A percentile compares a stretch with the other conserved stretches of the same genome.
Conservation (phyloP, 2,329 filamentous ascomycete species). For the Corinectria fuckeliana region DNA sequence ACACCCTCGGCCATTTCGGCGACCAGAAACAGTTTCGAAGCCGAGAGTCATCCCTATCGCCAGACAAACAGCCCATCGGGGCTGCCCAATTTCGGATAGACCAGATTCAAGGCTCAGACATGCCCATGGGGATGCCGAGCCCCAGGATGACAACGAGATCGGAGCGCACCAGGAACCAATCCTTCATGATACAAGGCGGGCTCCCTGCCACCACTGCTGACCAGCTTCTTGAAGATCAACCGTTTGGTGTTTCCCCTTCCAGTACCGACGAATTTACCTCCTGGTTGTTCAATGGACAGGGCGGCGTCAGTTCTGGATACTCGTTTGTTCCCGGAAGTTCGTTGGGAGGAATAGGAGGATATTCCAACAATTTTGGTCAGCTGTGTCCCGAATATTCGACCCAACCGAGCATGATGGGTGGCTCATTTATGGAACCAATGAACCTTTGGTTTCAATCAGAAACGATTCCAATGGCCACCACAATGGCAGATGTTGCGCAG, state of each 20-base stretch:
- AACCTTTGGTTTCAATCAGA: conserved; percentile 40
- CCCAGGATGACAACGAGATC: conserved; percentile 27
- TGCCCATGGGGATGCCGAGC: conserved; percentile 32
- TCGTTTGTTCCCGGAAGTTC: conserved; percentile 33
- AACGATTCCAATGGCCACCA: conserved; percentile 31
- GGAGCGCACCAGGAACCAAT: conserved; percentile 28
- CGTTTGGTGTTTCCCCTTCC: conserved; percentile 36
- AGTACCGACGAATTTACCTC: conserved; percentile 39
- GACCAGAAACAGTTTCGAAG: conserved; percentile 29
- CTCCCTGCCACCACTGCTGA: conserved; percentile 27
- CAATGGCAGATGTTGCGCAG: conserved; percentile 32
- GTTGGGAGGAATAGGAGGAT: conserved; percentile 29
- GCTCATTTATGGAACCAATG: conserved; percentile 36
- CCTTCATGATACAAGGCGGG: conserved; percentile 33
- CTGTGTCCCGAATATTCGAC: conserved; percentile 35
- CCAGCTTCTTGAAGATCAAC: conserved; percentile 35
- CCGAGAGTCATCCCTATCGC: conserved; percentile 32
- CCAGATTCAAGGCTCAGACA: conserved; percentile 27
- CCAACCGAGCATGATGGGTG: conserved; percentile 33
- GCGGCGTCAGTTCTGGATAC: conserved; percentile 28
- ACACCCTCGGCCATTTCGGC: conserved; percentile 24
- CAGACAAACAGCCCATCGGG: conserved; percentile 28
- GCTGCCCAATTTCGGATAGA: conserved; percentile 28
- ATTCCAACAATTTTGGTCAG: conserved; percentile 39
- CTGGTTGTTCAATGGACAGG: conserved; percentile 38